Evolutionary conservation across 192 early-diverging fungal genomes (phyloP).

Genomic region (Pilobolus umbonatus): DNA sequence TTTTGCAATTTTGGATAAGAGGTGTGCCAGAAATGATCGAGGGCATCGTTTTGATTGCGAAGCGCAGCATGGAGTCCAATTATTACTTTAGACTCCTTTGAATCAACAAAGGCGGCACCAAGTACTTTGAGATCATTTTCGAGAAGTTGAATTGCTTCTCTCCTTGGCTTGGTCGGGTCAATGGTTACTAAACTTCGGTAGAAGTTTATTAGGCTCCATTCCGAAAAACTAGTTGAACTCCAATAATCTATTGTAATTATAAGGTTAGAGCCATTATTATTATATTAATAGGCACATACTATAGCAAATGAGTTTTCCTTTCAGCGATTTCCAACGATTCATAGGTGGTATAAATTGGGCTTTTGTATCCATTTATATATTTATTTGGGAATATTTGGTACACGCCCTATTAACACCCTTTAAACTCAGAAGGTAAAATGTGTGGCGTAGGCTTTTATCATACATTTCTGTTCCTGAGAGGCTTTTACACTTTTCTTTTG

Average conservation of each 20-base stretch:
- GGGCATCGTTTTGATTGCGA: conserved; percentile 14
- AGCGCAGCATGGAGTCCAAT: conserved; percentile 8
- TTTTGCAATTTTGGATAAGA: conserved; percentile 12
- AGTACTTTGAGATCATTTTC: conserved; percentile 14
- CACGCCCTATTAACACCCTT: too few relatives aligned
- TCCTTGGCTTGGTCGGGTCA: conserved; percentile 13
- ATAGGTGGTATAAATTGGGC: conserved; percentile 3
- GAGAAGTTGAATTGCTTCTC: conserved; percentile 11
- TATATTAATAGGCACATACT: conserved; percentile 13
- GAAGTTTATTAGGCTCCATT: conserved; percentile 16
- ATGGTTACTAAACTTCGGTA: conserved; percentile 11
- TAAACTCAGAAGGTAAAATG: too few relatives aligned
- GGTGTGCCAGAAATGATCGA: conserved; percentile 14
- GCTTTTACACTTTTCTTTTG: too few relatives aligned
- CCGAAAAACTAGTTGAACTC: conserved; percentile 12
- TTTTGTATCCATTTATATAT: too few relatives aligned
- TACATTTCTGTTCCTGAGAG: too few relatives aligned
- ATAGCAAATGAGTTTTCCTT: conserved; percentile 13
- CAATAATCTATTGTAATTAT: conserved; percentile 13
- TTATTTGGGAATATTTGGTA: too few relatives aligned
- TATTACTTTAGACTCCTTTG: conserved; percentile 14
- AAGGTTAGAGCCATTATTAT: conserved; percentile 8
- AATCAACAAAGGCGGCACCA: conserved; percentile 15
- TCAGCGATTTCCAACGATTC: conserved; percentile 11
- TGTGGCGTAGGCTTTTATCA: too few relatives aligned